A percentile compares a stretch with the other conserved stretches of the same genome.
Evolutionary conservation across 169 alveolate species (phyloP).

Genomic region (Perkinsus marinus): DNA sequence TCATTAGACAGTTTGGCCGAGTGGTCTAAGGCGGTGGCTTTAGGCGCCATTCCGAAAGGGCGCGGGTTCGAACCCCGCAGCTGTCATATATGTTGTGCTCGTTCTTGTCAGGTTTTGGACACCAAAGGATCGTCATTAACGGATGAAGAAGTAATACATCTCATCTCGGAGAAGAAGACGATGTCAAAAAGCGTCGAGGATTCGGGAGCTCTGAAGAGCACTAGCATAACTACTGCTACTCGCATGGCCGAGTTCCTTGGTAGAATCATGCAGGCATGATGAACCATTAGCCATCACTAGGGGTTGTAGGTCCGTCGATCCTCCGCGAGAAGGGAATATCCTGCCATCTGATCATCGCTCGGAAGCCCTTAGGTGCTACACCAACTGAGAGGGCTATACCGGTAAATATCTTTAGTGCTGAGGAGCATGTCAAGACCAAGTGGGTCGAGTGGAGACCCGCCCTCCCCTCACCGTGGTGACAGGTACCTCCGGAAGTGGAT

Average conservation of each 20-base stretch:
- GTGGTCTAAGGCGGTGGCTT: too few relatives aligned
- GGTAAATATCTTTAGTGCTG: constrained; percentile 44
- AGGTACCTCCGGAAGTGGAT: background rate
- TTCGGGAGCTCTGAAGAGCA: constrained; percentile 63
- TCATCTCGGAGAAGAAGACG: constrained; percentile 66
- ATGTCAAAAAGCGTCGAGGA: constrained; percentile 59
- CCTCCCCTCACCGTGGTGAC: background rate
- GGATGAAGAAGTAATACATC: constrained; percentile 13
- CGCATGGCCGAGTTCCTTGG: constrained; percentile 59
- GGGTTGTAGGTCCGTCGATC: background rate
- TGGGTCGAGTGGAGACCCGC: constrained; percentile 16
- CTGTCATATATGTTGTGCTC: background rate
- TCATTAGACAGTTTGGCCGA: too few relatives aligned
- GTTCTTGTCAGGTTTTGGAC: background rate
- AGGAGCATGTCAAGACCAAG: constrained; percentile 29
- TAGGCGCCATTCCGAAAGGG: too few relatives aligned
- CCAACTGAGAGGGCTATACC: constrained; percentile 81
- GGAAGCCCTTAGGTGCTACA: constrained; percentile 65
- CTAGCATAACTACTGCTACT: constrained; percentile 69
- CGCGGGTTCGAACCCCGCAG: background rate
- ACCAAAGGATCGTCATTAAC: background rate
- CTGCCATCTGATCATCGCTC: constrained; percentile 62
- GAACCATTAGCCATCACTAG: background rate
- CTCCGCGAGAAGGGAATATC: constrained; percentile 18
- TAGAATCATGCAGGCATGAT: constrained; percentile 13